phyloP scores from a whole-genome alignment of 225 moss, liverwort and hornwort species.

The Bryoerythrophyllum caledonicum region DNA sequence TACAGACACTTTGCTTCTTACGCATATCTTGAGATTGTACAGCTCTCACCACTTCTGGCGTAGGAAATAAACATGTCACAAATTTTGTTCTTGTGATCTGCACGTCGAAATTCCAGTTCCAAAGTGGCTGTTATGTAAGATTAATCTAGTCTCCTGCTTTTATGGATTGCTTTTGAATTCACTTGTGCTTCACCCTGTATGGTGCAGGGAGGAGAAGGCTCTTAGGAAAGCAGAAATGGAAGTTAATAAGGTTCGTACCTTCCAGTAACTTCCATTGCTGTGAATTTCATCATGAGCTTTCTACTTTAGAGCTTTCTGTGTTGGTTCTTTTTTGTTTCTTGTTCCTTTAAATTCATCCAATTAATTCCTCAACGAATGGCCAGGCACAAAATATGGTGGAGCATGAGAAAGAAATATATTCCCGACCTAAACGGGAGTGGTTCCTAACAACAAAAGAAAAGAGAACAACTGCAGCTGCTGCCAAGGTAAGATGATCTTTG shows the following conservation, averaged over 20 bases:
- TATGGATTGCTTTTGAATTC: not conserved
- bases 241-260: slow-evolving; percentile 70
- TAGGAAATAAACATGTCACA: not conserved
- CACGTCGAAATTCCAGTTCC: not conserved
- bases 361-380: not conserved
- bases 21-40: not conserved
- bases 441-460: slow-evolving; percentile 88
- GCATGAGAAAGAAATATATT: slow-evolving; percentile 85
- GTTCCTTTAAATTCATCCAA: not conserved
- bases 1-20: slow-evolving; percentile 1
- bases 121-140: not conserved
- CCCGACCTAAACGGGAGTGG: slow-evolving; percentile 92
- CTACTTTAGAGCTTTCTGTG: not conserved
- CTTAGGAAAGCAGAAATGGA: slow-evolving; percentile 99
- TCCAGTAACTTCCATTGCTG: not conserved
- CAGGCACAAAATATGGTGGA: slow-evolving; percentile 98
- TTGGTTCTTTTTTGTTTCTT: not conserved
- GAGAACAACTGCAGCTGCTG: slow-evolving; percentile 47
- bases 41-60: not conserved
- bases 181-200: slow-evolving; percentile 4
- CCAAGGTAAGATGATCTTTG: slow-evolving; percentile 34
- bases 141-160: slow-evolving; percentile 7
- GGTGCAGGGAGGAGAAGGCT: slow-evolving; percentile 79
- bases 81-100: not conserved
- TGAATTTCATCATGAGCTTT: slow-evolving; percentile 4